phyloP scores from a whole-genome alignment of 2,329 filamentous ascomycete species.

The Tolypocladium inflatum region DNA sequence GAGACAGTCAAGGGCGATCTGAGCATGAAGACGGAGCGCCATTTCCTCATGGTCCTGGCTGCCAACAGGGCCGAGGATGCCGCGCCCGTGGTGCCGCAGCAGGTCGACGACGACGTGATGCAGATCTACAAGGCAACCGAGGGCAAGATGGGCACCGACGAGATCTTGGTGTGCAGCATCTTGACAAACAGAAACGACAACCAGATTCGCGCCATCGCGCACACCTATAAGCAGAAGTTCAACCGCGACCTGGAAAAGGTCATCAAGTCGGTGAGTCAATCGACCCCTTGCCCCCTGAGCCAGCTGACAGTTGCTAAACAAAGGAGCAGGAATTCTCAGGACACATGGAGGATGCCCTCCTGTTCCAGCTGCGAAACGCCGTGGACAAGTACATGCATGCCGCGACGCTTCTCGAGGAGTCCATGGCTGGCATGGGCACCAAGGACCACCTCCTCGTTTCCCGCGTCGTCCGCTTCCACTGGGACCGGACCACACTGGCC shows the following conservation, averaged over 20 bases:
- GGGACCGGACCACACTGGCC: slow-evolving; percentile 65
- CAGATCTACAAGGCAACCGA: slow-evolving; percentile 71
- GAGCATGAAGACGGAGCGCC: slow-evolving; percentile 73
- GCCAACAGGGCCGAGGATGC: slow-evolving; percentile 71
- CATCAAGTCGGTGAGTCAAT: slow-evolving; percentile 52
- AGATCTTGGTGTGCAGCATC: slow-evolving; percentile 70
- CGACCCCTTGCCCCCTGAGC: background rate
- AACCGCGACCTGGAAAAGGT: slow-evolving; percentile 60
- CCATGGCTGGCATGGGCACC: slow-evolving; percentile 81
- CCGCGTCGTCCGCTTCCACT: slow-evolving; percentile 73
- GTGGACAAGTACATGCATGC: slow-evolving; percentile 77
- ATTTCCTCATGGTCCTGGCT: slow-evolving; percentile 75
- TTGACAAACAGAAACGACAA: slow-evolving; percentile 66
- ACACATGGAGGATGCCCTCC: slow-evolving; percentile 80
- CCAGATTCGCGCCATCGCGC: slow-evolving; percentile 73
- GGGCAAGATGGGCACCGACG: slow-evolving; percentile 62
- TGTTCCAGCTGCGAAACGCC: slow-evolving; percentile 70
- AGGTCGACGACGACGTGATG: slow-evolving; percentile 66
- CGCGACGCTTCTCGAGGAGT: slow-evolving; percentile 70
- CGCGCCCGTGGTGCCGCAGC: slow-evolving; percentile 59
- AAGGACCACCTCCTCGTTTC: slow-evolving; percentile 73
- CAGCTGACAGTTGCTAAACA: background rate
- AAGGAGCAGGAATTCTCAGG: slow-evolving; percentile 65
- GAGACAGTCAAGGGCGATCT: slow-evolving; percentile 68
- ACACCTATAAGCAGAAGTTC: slow-evolving; percentile 67